Conservation (phyloP, 345 rosid genomes). For the Ailanthus altissimus region DNA sequence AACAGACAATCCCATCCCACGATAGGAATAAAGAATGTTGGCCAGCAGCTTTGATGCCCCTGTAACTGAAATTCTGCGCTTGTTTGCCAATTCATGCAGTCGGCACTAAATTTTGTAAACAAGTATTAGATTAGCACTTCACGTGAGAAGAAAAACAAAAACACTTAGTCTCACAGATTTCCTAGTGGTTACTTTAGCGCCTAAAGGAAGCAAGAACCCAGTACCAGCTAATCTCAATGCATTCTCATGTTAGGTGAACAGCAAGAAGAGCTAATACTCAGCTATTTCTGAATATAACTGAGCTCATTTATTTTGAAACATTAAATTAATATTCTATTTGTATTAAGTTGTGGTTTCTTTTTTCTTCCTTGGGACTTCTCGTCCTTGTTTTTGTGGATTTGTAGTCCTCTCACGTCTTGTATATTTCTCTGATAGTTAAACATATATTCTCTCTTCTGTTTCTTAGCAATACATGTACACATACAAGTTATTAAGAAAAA, state of each 20-base stretch:
- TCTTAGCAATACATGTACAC: no score
- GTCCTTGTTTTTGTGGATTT: no score
- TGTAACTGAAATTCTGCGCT: constrained; percentile 93
- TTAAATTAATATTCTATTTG: background rate
- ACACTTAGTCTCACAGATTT: background rate
- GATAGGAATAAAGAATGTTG: constrained; percentile 94
- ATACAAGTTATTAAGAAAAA: background rate
- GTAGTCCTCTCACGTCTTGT: no score
- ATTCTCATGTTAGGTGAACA: background rate
- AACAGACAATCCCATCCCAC: constrained; percentile 98
- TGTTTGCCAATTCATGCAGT: constrained; percentile 95
- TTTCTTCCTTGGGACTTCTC: no score
- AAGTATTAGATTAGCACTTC: constrained; percentile 25
- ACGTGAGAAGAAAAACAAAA: background rate
- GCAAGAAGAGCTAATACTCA: background rate
- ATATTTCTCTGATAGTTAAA: no score
- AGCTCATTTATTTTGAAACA: background rate
- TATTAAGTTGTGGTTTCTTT: no score
- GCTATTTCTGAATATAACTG: background rate
- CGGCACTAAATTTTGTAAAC: constrained; percentile 64
- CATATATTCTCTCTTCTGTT: no score
- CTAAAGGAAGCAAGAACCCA: background rate
- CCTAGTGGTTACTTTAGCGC: background rate
- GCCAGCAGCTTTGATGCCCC: constrained; percentile 99
- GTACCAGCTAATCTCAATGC: background rate